Conservation (phyloP, 495 filamentous ascomycete species). For the Amniculicola lignicola region DNA sequence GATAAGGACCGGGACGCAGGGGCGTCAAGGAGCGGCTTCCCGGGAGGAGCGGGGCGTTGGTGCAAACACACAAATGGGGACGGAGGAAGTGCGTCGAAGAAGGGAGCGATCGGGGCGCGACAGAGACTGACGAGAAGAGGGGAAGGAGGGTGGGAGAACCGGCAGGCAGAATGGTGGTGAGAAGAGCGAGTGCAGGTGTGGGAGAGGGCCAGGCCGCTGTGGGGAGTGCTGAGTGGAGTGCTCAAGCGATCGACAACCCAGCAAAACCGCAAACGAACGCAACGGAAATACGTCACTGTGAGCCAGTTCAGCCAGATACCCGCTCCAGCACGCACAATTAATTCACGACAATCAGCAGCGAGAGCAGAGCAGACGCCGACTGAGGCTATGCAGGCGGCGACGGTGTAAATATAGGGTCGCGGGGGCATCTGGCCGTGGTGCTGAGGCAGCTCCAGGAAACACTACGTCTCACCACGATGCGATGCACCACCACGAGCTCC, state of each 20-base stretch:
- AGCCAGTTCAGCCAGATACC: not conserved
- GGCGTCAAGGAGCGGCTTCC: slow-evolving; percentile 32
- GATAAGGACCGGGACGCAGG: slow-evolving; percentile 34
- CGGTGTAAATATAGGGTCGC: slow-evolving; percentile 7
- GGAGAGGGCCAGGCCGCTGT: not conserved
- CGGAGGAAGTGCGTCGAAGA: slow-evolving; percentile 28
- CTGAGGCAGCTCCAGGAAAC: not conserved
- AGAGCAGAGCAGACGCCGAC: not conserved
- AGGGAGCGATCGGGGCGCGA: slow-evolving; percentile 32
- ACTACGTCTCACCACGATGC: not conserved
- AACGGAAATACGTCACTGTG: no score
- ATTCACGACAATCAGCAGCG: not conserved
- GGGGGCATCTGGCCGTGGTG: not conserved
- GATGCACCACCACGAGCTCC: not conserved
- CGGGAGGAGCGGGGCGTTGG: slow-evolving; percentile 15
- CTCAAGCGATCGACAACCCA: no score
- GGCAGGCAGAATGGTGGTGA: not conserved
- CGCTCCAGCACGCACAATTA: not conserved
- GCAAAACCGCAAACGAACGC: not conserved
- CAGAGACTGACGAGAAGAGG: slow-evolving; percentile 31
- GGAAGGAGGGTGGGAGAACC: slow-evolving; percentile 18
- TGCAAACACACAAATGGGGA: slow-evolving; percentile 19
- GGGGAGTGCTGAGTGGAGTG: not conserved
- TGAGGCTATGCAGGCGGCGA: slow-evolving; percentile 24
- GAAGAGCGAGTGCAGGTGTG: slow-evolving; percentile 5